Evolutionary conservation across 1,284 basidiomycete genomes (phyloP).

Genomic region (Vanrija pseudolonga): DNA sequence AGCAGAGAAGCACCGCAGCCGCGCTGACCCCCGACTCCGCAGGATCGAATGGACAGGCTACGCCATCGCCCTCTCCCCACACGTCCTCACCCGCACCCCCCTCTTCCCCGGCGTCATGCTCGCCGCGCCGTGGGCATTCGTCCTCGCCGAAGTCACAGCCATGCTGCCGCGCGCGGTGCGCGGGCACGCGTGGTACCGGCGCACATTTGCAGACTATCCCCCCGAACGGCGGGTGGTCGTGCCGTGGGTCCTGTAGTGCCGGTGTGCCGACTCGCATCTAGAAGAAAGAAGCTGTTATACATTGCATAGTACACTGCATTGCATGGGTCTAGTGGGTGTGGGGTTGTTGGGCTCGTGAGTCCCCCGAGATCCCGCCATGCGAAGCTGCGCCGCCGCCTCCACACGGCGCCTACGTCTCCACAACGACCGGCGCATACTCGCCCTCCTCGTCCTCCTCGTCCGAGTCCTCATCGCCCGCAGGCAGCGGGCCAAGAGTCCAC

Average conservation of each 20-base stretch:
- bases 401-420: conserved; percentile 30
- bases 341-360: too few relatives aligned
- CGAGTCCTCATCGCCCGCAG: conserved; percentile 20
- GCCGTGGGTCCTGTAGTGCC: conserved; percentile 61
- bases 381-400: background rate
- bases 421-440: conserved; percentile 47
- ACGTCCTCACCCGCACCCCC: conserved; percentile 4
- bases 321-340: background rate
- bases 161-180: conserved; percentile 77
- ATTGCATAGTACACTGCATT: background rate
- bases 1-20: too few relatives aligned
- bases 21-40: background rate
- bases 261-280: too few relatives aligned
- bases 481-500: conserved; percentile 29
- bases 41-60: conserved; percentile 79
- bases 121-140: conserved; percentile 71
- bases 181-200: conserved; percentile 76
- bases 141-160: conserved; percentile 62
- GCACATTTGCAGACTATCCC: conserved; percentile 66
- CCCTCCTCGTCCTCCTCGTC: conserved; percentile 44
- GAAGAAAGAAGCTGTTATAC: background rate
- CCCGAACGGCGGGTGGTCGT: conserved; percentile 61
- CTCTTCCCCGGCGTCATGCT: conserved; percentile 31
- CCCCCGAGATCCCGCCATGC: too few relatives aligned
- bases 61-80: conserved; percentile 57